Conservation (phyloP, 345 rosid genomes). For the Microcos paniculata region DNA sequence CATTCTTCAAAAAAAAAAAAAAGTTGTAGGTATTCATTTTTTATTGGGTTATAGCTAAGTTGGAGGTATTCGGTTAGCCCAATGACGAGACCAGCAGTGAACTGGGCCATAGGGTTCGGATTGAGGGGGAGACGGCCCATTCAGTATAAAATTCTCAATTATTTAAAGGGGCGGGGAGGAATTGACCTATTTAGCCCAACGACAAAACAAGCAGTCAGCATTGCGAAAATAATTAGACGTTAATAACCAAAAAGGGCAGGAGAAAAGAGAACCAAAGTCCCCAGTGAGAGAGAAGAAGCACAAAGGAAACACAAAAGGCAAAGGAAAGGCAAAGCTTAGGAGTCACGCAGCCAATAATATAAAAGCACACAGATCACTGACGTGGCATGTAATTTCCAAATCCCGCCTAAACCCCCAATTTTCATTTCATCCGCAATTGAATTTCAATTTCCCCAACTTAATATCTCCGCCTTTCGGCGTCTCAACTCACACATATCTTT, state of each 20-base stretch:
- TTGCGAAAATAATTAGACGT: not conserved
- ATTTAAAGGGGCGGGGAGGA: not conserved
- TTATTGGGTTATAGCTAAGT: too few relatives aligned
- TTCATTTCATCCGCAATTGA: slow-evolving; percentile 76
- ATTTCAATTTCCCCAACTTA: slow-evolving; percentile 61
- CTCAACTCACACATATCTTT: not conserved
- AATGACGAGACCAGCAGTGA: too few relatives aligned
- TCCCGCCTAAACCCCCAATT: slow-evolving; percentile 79
- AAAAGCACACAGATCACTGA: slow-evolving; percentile 54
- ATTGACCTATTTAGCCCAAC: not conserved
- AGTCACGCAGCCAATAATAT: slow-evolving; percentile 24
- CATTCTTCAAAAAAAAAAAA: too few relatives aligned
- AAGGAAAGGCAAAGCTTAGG: slow-evolving; percentile 26
- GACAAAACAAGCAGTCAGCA: not conserved
- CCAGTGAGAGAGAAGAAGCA: slow-evolving; percentile 48
- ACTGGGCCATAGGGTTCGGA: not conserved
- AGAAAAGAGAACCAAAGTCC: not conserved
- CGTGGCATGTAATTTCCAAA: slow-evolving; percentile 59
- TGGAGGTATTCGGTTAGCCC: too few relatives aligned
- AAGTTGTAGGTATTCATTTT: too few relatives aligned
- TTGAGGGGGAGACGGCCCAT: not conserved
- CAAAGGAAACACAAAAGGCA: slow-evolving; percentile 51
- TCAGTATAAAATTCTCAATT: not conserved
- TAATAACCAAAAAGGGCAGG: not conserved
- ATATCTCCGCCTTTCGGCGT: slow-evolving; percentile 42